Conservation (phyloP, 805 yeast genomes). For the Starmerella roubikii region DNA sequence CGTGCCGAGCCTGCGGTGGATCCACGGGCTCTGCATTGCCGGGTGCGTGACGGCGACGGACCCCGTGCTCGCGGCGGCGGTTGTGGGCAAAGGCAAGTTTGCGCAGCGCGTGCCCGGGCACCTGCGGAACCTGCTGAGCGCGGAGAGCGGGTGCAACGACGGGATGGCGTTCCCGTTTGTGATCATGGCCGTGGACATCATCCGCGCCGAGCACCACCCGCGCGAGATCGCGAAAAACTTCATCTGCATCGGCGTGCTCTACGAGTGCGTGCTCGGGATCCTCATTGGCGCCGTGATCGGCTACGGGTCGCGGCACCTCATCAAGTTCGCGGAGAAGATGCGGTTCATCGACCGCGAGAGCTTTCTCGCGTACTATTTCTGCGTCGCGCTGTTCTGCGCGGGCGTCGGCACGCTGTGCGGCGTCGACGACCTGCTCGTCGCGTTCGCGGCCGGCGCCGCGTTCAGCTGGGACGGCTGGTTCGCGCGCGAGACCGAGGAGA, state of each 20-base stretch:
- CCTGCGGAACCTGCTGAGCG: slow-evolving; percentile 64
- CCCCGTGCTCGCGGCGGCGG: slow-evolving; percentile 90
- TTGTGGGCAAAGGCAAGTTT: slow-evolving; percentile 85
- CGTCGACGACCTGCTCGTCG: slow-evolving; percentile 74
- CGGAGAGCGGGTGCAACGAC: slow-evolving; percentile 84
- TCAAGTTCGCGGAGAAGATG: slow-evolving; percentile 56
- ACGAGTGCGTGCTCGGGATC: slow-evolving; percentile 72
- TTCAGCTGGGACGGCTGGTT: slow-evolving; percentile 92
- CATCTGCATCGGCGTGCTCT: slow-evolving; percentile 60
- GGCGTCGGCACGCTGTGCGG: slow-evolving; percentile 83
- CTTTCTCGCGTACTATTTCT: slow-evolving; percentile 69
- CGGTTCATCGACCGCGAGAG: slow-evolving; percentile 77
- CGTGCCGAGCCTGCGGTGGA: slow-evolving; percentile 57
- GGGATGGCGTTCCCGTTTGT: slow-evolving; percentile 95
- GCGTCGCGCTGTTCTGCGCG: slow-evolving; percentile 70
- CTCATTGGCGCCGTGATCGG: slow-evolving; percentile 64
- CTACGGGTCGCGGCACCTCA: slow-evolving; percentile 50
- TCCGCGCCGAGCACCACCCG: slow-evolving; percentile 51
- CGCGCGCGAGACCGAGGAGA: slow-evolving; percentile 65
- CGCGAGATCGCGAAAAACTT: slow-evolving; percentile 65
- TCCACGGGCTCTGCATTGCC: slow-evolving; percentile 58
- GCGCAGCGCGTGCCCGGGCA: slow-evolving; percentile 91
- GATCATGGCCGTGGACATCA: slow-evolving; percentile 49
- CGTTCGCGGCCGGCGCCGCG: slow-evolving; percentile 88
- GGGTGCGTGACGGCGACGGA: slow-evolving; percentile 93